Conservation (phyloP, 139 green algal genomes). For the Eudorina sp. region DNA sequence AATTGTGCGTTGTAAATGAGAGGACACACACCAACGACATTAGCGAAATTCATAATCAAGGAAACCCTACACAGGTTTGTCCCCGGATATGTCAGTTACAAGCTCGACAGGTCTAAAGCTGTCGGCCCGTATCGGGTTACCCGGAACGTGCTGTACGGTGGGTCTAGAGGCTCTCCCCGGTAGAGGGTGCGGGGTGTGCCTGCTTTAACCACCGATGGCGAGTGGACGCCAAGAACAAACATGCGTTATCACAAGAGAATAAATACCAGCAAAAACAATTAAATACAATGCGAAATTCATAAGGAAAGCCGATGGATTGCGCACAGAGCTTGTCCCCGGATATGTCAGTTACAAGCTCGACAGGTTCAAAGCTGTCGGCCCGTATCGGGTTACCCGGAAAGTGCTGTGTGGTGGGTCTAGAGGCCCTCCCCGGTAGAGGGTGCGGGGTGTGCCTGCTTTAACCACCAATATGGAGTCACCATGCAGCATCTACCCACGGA, state of each 20-base stretch:
- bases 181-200: slow-evolving; percentile 8
- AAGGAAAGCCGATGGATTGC: too few species aligned
- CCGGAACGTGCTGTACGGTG: slow-evolving; percentile 4
- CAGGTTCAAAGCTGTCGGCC: slow-evolving; percentile 13
- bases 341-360: slow-evolving; percentile 20
- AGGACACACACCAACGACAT: too few species aligned
- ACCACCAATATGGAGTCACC: background rate
- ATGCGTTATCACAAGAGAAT: too few species aligned
- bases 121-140: slow-evolving; percentile 27
- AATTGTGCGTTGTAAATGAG: too few species aligned
- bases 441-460: slow-evolving; percentile 43
- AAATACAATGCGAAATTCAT: too few species aligned
- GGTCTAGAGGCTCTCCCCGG: slow-evolving; percentile 34
- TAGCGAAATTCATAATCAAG: too few species aligned
- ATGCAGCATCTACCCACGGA: too few species aligned
- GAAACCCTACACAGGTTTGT: background rate
- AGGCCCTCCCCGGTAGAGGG: slow-evolving; percentile 5
- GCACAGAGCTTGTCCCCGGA: background rate
- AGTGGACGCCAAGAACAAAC: too few species aligned
- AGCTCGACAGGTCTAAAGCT: background rate
- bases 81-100: slow-evolving; percentile 34
- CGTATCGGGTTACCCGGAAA: slow-evolving; percentile 34
- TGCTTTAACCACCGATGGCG: slow-evolving; percentile 35
- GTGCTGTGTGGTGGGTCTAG: slow-evolving; percentile 40
- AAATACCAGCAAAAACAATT: too few species aligned